Conservation (phyloP, 2,329 filamentous ascomycete genomes). For the Aspergillus pseudoviridinutans region DNA sequence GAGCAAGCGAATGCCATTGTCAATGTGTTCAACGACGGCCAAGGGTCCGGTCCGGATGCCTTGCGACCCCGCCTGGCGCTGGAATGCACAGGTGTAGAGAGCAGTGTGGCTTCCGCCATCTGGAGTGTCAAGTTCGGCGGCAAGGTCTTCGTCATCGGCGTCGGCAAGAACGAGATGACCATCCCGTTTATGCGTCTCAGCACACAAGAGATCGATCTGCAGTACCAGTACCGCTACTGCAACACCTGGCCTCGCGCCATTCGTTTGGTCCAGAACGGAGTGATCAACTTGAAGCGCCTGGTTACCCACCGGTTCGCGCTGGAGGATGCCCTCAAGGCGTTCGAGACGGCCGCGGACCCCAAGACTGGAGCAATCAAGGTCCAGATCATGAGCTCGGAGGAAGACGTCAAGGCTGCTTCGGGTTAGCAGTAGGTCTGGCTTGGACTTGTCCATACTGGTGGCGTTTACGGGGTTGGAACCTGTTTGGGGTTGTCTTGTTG, state of each 20-base stretch:
- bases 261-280: conserved; percentile 75
- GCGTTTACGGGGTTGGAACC: conserved; percentile 12
- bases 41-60: conserved; percentile 43
- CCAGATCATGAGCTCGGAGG: conserved; percentile 62
- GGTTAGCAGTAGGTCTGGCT: conserved; percentile 27
- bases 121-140: conserved; percentile 92
- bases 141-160: conserved; percentile 94
- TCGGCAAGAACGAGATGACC: conserved; percentile 91
- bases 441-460: conserved; percentile 1
- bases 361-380: conserved; percentile 98
- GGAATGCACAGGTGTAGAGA: conserved; percentile 94
- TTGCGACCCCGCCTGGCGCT: conserved; percentile 77
- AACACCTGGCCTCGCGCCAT: conserved; percentile 97
- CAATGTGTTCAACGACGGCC: conserved; percentile 56
- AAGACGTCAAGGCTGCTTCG: conserved; percentile 34
- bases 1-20: conserved; percentile 68
- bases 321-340: conserved; percentile 84
- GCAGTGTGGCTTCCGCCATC: conserved; percentile 78
- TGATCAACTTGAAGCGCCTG: conserved; percentile 74
- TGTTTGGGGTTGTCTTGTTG: conserved; percentile 6
- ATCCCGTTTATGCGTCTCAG: conserved; percentile 93
- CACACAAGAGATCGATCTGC: conserved; percentile 86
- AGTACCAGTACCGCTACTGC: conserved; percentile 94
- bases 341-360: conserved; percentile 80
- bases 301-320: conserved; percentile 84